Evolutionary conservation across 2,329 filamentous ascomycete genomes (phyloP).

Genomic region (Aspergillus pseudonomiae): DNA sequence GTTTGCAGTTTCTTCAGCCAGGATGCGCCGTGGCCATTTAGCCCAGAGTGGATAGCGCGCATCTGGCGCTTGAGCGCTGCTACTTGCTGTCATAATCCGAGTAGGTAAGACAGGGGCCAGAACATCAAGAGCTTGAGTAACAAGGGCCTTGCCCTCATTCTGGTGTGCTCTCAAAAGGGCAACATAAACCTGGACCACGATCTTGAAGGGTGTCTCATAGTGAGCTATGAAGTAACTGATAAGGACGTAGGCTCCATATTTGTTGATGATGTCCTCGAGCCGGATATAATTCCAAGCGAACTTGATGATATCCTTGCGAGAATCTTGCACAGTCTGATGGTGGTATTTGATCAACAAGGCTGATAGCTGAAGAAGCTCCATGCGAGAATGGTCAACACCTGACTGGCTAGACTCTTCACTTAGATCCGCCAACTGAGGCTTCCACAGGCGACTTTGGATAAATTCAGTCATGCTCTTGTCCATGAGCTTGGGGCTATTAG

Average conservation of each 20-base stretch:
- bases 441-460: conserved; percentile 92
- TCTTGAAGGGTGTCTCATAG: conserved; percentile 95
- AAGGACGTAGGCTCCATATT: conserved; percentile 95
- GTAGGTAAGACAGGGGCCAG: conserved; percentile 93
- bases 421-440: conserved; percentile 78
- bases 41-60: conserved; percentile 82
- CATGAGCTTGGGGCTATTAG: conserved; percentile 71
- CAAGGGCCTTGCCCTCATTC: conserved; percentile 87
- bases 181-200: conserved; percentile 92
- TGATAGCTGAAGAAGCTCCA: conserved; percentile 93
- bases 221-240: conserved; percentile 97
- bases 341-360: conserved; percentile 96
- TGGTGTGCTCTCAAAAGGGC: conserved; percentile 90
- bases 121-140: conserved; percentile 91
- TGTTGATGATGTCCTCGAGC: conserved; percentile 98
- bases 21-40: conserved; percentile 82
- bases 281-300: conserved; percentile 99
- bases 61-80: conserved; percentile 64
- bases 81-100: conserved; percentile 59
- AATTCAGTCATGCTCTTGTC: conserved; percentile 86
- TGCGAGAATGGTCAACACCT: conserved; percentile 91
- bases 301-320: conserved; percentile 97
- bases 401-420: conserved; percentile 81
- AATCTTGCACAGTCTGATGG: conserved; percentile 81
- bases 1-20: conserved; percentile 93